Evolutionary conservation across 495 filamentous ascomycete species (phyloP), one percentile per base, ranked within the genome.

Genomic region (Penicillium canariense): DNA sequence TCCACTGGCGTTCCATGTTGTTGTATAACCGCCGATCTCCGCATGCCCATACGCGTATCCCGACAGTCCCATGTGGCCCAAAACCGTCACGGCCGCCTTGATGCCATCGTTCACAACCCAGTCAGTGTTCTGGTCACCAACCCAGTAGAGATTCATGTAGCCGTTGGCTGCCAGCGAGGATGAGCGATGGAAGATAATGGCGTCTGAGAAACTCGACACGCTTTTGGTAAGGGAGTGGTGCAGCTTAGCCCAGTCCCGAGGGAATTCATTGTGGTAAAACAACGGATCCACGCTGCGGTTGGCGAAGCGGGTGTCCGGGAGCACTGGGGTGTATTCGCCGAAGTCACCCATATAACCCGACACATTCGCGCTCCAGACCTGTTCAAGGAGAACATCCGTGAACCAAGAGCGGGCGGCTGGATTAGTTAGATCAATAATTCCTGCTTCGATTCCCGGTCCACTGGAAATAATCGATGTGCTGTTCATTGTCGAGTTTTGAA

Each of bases 51-150:
- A 56, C 3, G 62, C 59, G 18, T 58, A 66, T 4, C 62, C 62
- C 28, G 62, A 66, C 27, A 66, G 48, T 36, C 62, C 62, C 62
- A 66, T 66, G 27, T 66, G 62, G 10, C 62, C 62, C 23, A 63
- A 52, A 34, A 66, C 56, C 0, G 62, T 63, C 14, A 66, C 50
- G n/a, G 60, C 44, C n/a, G 62, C 57, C 49, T 66, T 66, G 30
- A 66, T 62, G 6, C 62, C 60, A 26, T 66, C 62, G 26, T 65
- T 65, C n/a, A 60, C 36, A n/a, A 59, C 60, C 62, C 62, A 66
- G 42, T 57, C 56, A 17, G 60, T 63, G 35, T 63, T 25, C 40
- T 66, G 59, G 30, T 66, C 62, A 26, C 62, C 62, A 17, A 54
- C 59, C 62, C 62, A 66, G 56, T 62, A 66, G 9, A 66, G 44